These are phyloP conservation scores for Podospora comata DNA, from an alignment of 495 filamentous ascomycete genomes.

Conservation along the genomic window DNA sequence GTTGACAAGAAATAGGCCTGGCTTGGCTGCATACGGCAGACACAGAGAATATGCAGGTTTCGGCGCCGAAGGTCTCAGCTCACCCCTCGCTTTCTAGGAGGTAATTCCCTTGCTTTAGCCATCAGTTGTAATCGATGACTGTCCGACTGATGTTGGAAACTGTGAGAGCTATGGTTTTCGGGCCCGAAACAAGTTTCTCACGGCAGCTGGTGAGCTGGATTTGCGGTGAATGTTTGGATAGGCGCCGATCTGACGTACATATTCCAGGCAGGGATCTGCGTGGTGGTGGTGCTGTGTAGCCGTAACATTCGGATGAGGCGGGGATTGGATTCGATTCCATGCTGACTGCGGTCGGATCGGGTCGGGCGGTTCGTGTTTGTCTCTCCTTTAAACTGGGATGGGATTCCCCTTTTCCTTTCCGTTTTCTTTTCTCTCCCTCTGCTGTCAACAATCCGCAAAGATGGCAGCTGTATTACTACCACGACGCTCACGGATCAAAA, in stretches of 20 bases:
- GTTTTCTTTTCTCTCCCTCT: not conserved
- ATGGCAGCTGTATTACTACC: not conserved
- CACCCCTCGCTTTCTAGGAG: not conserved
- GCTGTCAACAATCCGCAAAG: not conserved
- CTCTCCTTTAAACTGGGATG: not conserved
- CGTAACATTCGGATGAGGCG: not conserved
- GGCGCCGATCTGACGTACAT: not conserved
- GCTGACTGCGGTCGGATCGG: too few relatives aligned
- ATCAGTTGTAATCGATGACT: not conserved
- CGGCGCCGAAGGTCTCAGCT: constrained; percentile 3
- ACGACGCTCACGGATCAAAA: not conserved
- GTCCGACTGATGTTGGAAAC: not conserved
- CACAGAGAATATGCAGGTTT: not conserved
- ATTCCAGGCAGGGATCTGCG: not conserved
- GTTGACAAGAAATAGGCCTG: not conserved
- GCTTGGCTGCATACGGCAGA: not conserved
- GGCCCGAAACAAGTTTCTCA: too few relatives aligned
- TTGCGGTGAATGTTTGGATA: not conserved
- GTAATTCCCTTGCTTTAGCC: not conserved
- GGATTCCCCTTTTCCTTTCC: not conserved
- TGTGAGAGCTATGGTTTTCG: not conserved
- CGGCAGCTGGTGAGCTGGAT: not conserved
- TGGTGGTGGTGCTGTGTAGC: not conserved
- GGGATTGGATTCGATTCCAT: not conserved
- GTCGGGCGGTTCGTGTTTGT: too few relatives aligned